Conservation (phyloP, 768 basidiomycete genomes). For the Trametes villosa region DNA sequence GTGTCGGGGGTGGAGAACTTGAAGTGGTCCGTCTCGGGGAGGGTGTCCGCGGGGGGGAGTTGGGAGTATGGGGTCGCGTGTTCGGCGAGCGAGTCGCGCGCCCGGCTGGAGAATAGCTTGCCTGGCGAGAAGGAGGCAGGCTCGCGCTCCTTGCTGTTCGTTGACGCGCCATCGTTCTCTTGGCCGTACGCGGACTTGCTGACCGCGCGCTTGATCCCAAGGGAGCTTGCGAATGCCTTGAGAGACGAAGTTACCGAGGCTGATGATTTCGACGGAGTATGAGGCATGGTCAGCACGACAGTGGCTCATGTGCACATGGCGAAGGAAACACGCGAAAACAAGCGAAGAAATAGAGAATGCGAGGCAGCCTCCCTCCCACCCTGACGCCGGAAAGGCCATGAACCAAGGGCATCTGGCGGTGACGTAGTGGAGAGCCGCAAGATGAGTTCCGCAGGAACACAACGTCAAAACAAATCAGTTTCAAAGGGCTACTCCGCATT, state of each 20-base stretch:
- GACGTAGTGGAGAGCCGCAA: no score
- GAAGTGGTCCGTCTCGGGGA: constrained; percentile 41
- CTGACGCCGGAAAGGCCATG: background rate
- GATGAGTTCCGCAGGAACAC: no score
- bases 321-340: background rate
- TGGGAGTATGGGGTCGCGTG: constrained; percentile 24
- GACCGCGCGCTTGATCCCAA: constrained; percentile 63
- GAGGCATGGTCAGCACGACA: background rate
- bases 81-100: constrained; percentile 22
- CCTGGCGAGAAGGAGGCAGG: constrained; percentile 26
- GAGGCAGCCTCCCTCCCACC: background rate
- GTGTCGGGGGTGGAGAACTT: constrained; percentile 44
- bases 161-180: constrained; percentile 24
- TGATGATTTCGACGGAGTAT: constrained; percentile 30
- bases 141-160: constrained; percentile 25
- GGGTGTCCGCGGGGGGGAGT: constrained; percentile 21
- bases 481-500: no score
- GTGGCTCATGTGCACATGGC: background rate
- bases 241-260: constrained; percentile 72
- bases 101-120: constrained; percentile 8
- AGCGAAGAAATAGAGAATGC: background rate
- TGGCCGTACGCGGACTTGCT: constrained; percentile 30
- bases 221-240: constrained; percentile 71
- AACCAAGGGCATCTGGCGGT: background rate
- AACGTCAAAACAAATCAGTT: no score